Evolutionary conservation across 805 yeast species (phyloP).

Genomic region (Teunomyces atbi): DNA sequence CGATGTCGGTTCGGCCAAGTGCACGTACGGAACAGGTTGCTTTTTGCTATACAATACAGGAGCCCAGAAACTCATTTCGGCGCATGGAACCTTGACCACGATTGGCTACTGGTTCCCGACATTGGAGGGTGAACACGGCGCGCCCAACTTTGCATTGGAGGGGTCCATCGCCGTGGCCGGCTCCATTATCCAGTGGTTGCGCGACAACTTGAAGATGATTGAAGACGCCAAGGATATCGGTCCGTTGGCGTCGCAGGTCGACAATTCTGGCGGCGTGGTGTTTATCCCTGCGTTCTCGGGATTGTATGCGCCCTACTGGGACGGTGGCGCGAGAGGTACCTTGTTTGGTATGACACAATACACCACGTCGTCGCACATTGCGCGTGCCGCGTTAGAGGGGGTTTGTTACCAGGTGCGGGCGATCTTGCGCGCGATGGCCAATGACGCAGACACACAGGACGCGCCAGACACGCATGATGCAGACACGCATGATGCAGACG

Average conservation of each 20-base stretch:
- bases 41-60: constrained; percentile 90
- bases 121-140: constrained; percentile 42
- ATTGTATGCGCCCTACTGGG: constrained; percentile 95
- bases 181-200: constrained; percentile 87
- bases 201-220: constrained; percentile 84
- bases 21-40: constrained; percentile 97
- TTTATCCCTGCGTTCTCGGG: constrained; percentile 96
- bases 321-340: constrained; percentile 86
- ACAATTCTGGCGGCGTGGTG: constrained; percentile 84
- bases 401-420: constrained; percentile 93
- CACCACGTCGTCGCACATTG: constrained; percentile 88
- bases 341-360: constrained; percentile 91
- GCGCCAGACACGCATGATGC: too few species aligned
- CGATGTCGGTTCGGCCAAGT: constrained; percentile 80
- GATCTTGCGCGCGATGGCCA: constrained; percentile 83
- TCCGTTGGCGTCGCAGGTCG: constrained; percentile 80
- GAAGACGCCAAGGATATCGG: constrained; percentile 84
- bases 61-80: constrained; percentile 60
- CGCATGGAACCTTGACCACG: constrained; percentile 84
- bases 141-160: constrained; percentile 86
- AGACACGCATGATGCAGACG: constrained; percentile 33
- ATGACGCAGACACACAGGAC: constrained; percentile 67
- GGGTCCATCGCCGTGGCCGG: constrained; percentile 98
- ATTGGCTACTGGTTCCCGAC: constrained; percentile 87
- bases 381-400: constrained; percentile 93